Evolutionary conservation across 2,329 filamentous ascomycete genomes (phyloP).

Genomic region (Hymenotorrendiella dingleyae): DNA sequence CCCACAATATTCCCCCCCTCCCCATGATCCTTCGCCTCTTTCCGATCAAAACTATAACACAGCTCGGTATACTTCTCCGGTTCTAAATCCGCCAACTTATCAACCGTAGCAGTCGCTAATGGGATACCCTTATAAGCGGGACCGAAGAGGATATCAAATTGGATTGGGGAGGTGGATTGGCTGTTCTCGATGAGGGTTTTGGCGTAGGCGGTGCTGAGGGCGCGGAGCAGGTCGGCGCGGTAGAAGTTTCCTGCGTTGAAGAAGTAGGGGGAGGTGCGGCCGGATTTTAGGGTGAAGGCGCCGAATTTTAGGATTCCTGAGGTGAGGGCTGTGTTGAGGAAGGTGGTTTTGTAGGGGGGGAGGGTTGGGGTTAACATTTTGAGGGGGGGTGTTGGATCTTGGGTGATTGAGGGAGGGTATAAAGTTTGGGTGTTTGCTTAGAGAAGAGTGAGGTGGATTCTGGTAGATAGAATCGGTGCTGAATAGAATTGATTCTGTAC

Average conservation of each 20-base stretch:
- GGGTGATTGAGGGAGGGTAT: neutral
- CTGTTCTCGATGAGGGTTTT: slow-evolving; percentile 48
- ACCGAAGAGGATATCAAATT: slow-evolving; percentile 83
- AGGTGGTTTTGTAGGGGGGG: slow-evolving; percentile 62
- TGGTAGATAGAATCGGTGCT: too few species aligned
- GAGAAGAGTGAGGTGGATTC: too few species aligned
- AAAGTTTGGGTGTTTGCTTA: neutral
- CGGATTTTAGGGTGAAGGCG: slow-evolving; percentile 85
- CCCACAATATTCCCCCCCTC: slow-evolving; percentile 93
- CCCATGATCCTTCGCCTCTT: slow-evolving; percentile 93
- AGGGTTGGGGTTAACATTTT: slow-evolving; percentile 33
- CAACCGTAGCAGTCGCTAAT: slow-evolving; percentile 70
- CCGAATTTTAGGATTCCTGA: slow-evolving; percentile 74
- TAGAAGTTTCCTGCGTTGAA: slow-evolving; percentile 95
- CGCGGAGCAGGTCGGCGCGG: slow-evolving; percentile 67
- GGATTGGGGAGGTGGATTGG: slow-evolving; percentile 35
- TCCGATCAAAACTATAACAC: slow-evolving; percentile 89
- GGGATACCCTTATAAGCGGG: slow-evolving; percentile 98
- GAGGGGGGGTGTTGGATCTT: neutral
- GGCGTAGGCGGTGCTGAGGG: slow-evolving; percentile 79
- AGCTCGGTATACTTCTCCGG: slow-evolving; percentile 58
- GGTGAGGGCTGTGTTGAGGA: slow-evolving; percentile 63
- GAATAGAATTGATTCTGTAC: too few species aligned
- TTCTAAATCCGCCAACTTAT: slow-evolving; percentile 69
- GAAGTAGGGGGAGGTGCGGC: slow-evolving; percentile 89